phyloP scores from a whole-genome alignment of 108 stramenopile species.

The Skeletonema grethae region DNA sequence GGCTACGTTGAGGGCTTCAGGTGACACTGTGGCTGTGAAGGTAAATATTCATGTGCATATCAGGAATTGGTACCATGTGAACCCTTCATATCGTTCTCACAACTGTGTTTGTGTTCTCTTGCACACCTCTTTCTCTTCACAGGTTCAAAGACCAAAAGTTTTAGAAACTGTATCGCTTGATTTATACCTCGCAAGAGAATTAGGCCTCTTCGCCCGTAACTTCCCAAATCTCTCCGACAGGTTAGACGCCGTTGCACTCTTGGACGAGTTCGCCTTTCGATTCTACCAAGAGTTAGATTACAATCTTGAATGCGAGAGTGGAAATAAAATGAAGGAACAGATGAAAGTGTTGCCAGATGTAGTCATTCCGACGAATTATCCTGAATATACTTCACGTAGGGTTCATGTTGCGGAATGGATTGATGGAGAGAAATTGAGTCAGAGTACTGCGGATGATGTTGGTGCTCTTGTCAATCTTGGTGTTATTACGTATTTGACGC shows the following conservation, averaged over 20 bases:
- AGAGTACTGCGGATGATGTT: slow-evolving; percentile 90
- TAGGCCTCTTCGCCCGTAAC: slow-evolving; percentile 76
- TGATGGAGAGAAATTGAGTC: slow-evolving; percentile 92
- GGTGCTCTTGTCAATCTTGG: slow-evolving; percentile 93
- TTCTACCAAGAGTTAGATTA: slow-evolving; percentile 97
- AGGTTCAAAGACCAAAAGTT: slow-evolving; percentile 79
- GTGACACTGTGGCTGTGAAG: slow-evolving; percentile 92
- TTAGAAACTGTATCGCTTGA: slow-evolving; percentile 94
- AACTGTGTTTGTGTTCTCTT: background rate
- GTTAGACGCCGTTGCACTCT: slow-evolving; percentile 86
- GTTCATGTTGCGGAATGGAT: slow-evolving; percentile 97
- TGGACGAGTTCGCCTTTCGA: slow-evolving; percentile 93
- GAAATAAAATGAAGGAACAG: slow-evolving; percentile 74
- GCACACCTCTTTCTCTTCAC: background rate
- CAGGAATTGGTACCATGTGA: too few relatives aligned
- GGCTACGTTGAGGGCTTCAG: slow-evolving; percentile 69
- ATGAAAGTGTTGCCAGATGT: slow-evolving; percentile 90
- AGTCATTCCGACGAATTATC: slow-evolving; percentile 87
- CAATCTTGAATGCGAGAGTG: slow-evolving; percentile 90
- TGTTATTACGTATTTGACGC: slow-evolving; percentile 92
- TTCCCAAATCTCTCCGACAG: slow-evolving; percentile 75
- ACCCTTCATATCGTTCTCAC: background rate
- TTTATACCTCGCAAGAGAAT: slow-evolving; percentile 84
- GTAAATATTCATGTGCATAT: slow-evolving; percentile 28
- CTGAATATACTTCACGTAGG: slow-evolving; percentile 82